phyloP scores from a whole-genome alignment of 805 yeast species.

The Barnettozyma wickerhamii region DNA sequence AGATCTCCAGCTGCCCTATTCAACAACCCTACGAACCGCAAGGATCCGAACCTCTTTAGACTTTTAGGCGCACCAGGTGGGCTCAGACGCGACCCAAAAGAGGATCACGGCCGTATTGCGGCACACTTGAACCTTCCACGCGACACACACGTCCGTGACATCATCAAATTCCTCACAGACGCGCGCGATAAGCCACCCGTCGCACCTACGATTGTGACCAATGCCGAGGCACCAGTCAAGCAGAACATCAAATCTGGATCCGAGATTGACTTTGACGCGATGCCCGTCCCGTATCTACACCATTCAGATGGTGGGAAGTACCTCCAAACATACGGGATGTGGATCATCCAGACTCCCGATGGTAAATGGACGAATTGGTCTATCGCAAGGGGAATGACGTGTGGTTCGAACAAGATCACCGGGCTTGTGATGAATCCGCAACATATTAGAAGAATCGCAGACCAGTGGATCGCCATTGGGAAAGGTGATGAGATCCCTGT shows the following conservation, averaged over 20 bases:
- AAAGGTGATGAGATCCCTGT: constrained; percentile 23
- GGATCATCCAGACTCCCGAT: constrained; percentile 26
- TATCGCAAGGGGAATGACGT: constrained; percentile 27
- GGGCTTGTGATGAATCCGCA: constrained; percentile 27
- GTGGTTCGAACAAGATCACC: constrained; percentile 22
- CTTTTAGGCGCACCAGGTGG: too few species aligned
- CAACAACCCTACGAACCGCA: too few species aligned
- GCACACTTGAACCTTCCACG: too few species aligned
- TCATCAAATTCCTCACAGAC: too few species aligned
- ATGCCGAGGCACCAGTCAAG: too few species aligned
- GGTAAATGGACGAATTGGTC: constrained; percentile 28
- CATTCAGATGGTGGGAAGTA: constrained; percentile 26
- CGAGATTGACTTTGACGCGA: constrained; percentile 17
- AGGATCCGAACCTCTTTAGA: too few species aligned
- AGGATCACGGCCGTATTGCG: too few species aligned
- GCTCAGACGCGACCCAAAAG: too few species aligned
- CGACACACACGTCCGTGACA: too few species aligned
- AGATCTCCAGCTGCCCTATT: too few species aligned
- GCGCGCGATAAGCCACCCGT: too few species aligned
- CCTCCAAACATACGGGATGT: constrained; percentile 29
- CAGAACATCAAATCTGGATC: constrained; percentile 18
- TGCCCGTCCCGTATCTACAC: constrained; percentile 25
- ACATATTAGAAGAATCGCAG: constrained; percentile 25
- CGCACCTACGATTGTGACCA: too few species aligned
- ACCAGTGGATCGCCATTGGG: constrained; percentile 7